Evolutionary conservation across 1,284 basidiomycete species (phyloP), one percentile per base, ranked within the genome.

Genomic region (Sporisorium graminicola): DNA sequence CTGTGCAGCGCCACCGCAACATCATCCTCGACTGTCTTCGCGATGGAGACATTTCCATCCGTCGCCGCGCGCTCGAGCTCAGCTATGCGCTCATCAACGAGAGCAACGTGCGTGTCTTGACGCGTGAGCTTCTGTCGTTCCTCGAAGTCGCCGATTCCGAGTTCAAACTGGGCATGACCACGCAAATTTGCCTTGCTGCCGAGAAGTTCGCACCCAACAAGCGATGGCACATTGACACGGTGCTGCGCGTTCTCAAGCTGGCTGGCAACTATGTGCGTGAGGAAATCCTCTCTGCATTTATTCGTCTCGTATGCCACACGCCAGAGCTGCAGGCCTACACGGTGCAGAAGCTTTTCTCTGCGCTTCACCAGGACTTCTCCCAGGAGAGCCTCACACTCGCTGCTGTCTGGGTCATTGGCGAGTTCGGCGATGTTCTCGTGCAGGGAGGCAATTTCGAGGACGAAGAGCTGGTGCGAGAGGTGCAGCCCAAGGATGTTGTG

Each of bases 211-310:
- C 97, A 2, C 97, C 97, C 0, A 98, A 98, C 87, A 95, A 95
- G 87, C 89, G 97, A 77, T 99, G 97, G 97, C 97, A 99, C 86
- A 98, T 99, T 72, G 97, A 99, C 86, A 98, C 97, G 0, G 93
- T 98, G 10, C 88, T 99, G 60, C 90, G 97, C 24, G 94, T 96
- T 1, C 87, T 99, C 74, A 96, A 94, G 86, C 87, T 98, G 81
- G 95, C 96, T n/a, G 97, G 97, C 53, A 99, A 99, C 87, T 98
- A 94, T 81, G 95, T 99, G 29, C 90, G 95, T 70, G 97, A 99
- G 86, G 97, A 99, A 86, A 94, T 98, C 49, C 87, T 99, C 16
- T 94, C 95, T 0, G 91, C 94, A 0, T 99, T 99, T 87, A 93
- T 99, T 74, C 92, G 97, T 22, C 90, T 99, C 22, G 94, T 98